Base-by-base conservation (phyloP, 768 basidiomycete genomes). In the Tephrocybe sp. region DNA sequence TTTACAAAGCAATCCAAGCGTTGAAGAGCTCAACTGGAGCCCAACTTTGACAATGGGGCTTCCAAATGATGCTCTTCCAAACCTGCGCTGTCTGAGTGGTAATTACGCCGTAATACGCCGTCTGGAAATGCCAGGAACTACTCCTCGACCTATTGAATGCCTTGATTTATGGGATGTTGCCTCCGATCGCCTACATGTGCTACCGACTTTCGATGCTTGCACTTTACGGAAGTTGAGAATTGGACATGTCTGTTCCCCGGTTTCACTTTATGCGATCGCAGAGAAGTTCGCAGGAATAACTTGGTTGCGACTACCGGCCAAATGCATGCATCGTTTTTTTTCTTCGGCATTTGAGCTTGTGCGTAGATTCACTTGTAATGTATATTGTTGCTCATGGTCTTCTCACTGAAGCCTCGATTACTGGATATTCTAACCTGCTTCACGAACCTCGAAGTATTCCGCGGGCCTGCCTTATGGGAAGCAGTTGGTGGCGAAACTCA, bases 1-100 rank as follows among this genome's bases (percentile, higher is more conserved):
- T 54, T 63, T 81, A 10, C 63, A 73, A 48, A 68, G 66, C n/a
- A 76, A 80, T 54, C 71, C 76, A 3, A 67, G 67, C 1, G 66
- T 81, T 37, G 74, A 78, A 52, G 73, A 74, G 14, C 69, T 81
- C 3, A 62, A 61, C 24, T 81, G 78, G 77, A 68, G 65, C n/a
- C 75, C 78, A 2, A 60, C 74, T 1, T 66, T 67, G 21, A 63
- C 60, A 17, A 61, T 72, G n/a, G 48, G 55, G 14, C 52, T 77
- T 11, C 58, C 70, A 1, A 62, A 68, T 0, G 67, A 67, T n/a
- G 52, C 58, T 8, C 68, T 81, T 3, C 77, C 77, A 5, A 70
- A 68, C 42, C 62, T 80, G 18, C 72, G 67, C 44, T 63, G 67
- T 14, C 58, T 80, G 21, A 67, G 62, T 8, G 67, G 72, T 1